Evolutionary conservation across 441 rosid species (phyloP).

Genomic region (Hura crepitans): DNA sequence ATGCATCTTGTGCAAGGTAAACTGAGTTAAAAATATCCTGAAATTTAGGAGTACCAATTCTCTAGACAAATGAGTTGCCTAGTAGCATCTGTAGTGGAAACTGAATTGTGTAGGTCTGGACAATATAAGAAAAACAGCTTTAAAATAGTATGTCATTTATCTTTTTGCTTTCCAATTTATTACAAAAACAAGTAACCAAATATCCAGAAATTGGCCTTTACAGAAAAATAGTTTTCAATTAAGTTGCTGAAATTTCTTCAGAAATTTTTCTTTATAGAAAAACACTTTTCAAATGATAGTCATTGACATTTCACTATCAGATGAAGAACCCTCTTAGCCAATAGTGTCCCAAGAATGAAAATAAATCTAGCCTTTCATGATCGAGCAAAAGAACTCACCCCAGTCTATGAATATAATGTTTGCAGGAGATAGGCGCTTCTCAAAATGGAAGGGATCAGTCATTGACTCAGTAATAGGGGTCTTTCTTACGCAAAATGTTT

Average conservation of each 20-base stretch:
- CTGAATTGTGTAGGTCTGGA: not conserved
- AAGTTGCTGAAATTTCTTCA: too few relatives aligned
- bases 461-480: conserved; percentile 97
- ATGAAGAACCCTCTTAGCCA: conserved; percentile 1
- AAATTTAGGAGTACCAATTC: not conserved
- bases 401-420: conserved; percentile 10
- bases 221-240: too few relatives aligned
- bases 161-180: not conserved
- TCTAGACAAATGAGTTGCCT: not conserved
- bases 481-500: conserved; percentile 94
- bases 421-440: conserved; percentile 96
- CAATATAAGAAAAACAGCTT: not conserved
- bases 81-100: not conserved
- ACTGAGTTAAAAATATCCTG: not conserved
- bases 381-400: conserved; percentile 14
- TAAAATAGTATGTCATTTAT: not conserved
- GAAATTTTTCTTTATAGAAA: not conserved
- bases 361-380: not conserved
- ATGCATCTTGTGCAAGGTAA: conserved; percentile 99
- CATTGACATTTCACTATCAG: not conserved
- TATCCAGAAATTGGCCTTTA: not conserved
- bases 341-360: not conserved
- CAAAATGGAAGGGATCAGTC: conserved; percentile 97
- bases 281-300: not conserved
- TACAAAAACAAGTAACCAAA: not conserved